These are phyloP conservation scores for Elongisporangium senticosum DNA, from an alignment of 352 stramenopile species.

Conservation along the genomic window DNA sequence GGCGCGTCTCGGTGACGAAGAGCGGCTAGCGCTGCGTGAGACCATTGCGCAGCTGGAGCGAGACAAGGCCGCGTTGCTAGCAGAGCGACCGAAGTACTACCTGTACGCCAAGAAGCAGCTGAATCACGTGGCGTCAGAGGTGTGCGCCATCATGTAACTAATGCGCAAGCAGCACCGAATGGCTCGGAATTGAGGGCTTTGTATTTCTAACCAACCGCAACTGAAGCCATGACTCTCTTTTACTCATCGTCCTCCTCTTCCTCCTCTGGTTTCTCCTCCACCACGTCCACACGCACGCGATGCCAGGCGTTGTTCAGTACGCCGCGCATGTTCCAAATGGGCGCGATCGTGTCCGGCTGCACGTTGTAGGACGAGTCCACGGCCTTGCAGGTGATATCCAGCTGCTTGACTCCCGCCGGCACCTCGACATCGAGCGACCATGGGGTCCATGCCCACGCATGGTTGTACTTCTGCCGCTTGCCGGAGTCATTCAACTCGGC, in stretches of 20 bases:
- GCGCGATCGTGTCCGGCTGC: slow-evolving; percentile 93
- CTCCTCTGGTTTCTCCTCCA: slow-evolving; percentile 38
- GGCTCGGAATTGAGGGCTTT: too few species aligned
- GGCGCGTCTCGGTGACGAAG: slow-evolving; percentile 64
- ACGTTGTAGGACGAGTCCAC: slow-evolving; percentile 95
- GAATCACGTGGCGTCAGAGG: slow-evolving; percentile 39
- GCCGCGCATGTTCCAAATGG: slow-evolving; percentile 97
- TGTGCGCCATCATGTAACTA: slow-evolving; percentile 59
- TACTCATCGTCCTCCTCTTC: slow-evolving; percentile 17
- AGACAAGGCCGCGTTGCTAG: slow-evolving; percentile 52
- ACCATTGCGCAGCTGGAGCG: slow-evolving; percentile 53
- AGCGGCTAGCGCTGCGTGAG: slow-evolving; percentile 62
- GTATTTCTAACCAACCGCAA: slow-evolving; percentile 1
- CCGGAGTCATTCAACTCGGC: slow-evolving; percentile 86
- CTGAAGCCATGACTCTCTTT: too few species aligned
- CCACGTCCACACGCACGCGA: slow-evolving; percentile 66
- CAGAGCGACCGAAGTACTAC: slow-evolving; percentile 65
- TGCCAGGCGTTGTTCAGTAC: slow-evolving; percentile 97
- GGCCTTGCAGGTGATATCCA: slow-evolving; percentile 92
- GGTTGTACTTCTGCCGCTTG: slow-evolving; percentile 83
- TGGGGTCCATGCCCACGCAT: slow-evolving; percentile 94
- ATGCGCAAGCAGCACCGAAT: too few species aligned
- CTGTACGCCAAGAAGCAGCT: slow-evolving; percentile 67
- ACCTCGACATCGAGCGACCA: slow-evolving; percentile 94
- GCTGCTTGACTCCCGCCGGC: slow-evolving; percentile 58